phyloP scores from a whole-genome alignment of 306 rosid species.

The Sicyos baderoa region DNA sequence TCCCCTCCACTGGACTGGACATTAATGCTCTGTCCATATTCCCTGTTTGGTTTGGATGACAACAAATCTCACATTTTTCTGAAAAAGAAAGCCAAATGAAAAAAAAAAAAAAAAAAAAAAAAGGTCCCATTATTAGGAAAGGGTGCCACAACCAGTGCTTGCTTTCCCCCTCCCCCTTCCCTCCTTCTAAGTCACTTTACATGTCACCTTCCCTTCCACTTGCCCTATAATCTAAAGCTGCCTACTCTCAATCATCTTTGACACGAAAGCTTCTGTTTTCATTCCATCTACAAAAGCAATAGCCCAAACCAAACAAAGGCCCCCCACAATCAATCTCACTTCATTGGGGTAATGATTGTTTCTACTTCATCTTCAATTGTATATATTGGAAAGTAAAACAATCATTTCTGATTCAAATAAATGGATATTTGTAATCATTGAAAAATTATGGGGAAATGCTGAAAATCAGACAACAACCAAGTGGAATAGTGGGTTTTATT shows the following conservation, averaged over 20 bases:
- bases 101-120: not conserved
- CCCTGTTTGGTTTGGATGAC: conserved; percentile 14
- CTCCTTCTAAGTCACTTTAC: not conserved
- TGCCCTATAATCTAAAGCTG: not conserved
- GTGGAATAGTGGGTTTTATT: not conserved
- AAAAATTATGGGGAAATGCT: not conserved
- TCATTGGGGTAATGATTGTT: not conserved
- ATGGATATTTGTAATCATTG: not conserved
- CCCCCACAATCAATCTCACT: not conserved
- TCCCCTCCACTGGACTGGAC: conserved; percentile 19
- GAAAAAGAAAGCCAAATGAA: not conserved
- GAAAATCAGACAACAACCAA: not conserved
- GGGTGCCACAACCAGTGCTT: not conserved
- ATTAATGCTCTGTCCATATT: conserved; percentile 14
- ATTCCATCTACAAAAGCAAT: not conserved
- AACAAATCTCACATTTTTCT: conserved; percentile 16
- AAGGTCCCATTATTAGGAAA: not conserved
- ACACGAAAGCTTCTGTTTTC: not conserved
- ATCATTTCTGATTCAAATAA: not conserved
- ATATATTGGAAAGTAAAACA: not conserved
- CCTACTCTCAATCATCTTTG: not conserved
- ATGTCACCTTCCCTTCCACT: not conserved
- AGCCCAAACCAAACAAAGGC: not conserved
- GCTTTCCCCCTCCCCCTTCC: not conserved
- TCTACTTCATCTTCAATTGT: not conserved